These are phyloP conservation scores for Austroboletus festivus DNA, from an alignment of 768 basidiomycete genomes.

Conservation along the genomic window DNA sequence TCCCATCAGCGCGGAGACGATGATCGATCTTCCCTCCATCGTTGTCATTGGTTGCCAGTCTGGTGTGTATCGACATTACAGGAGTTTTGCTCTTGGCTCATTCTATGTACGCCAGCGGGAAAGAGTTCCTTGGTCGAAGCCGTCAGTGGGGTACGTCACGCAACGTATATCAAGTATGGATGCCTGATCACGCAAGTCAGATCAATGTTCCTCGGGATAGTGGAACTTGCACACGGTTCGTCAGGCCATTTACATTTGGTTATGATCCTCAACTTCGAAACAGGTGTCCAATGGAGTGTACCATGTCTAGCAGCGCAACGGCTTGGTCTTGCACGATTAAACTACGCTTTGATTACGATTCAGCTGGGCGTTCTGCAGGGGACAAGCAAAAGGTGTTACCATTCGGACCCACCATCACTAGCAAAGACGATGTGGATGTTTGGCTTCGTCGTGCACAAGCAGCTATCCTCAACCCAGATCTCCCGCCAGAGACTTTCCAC, in stretches of 20 bases:
- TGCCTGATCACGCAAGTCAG: slow-evolving; percentile 27
- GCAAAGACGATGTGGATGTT: slow-evolving; percentile 36
- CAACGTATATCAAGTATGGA: background rate
- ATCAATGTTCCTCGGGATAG: slow-evolving; percentile 60
- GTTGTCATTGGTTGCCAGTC: slow-evolving; percentile 58
- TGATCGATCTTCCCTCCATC: slow-evolving; percentile 48
- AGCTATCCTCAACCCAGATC: slow-evolving; percentile 38
- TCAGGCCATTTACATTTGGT: background rate
- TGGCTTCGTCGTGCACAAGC: slow-evolving; percentile 45
- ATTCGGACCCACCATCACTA: slow-evolving; percentile 33
- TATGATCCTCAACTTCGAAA: background rate
- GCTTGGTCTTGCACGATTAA: slow-evolving; percentile 46
- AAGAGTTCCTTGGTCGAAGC: slow-evolving; percentile 62
- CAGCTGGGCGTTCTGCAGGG: slow-evolving; percentile 22
- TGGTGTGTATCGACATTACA: slow-evolving; percentile 30
- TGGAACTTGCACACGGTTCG: slow-evolving; percentile 56
- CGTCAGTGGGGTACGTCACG: slow-evolving; percentile 45
- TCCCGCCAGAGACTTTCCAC: slow-evolving; percentile 17
- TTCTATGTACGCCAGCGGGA: slow-evolving; percentile 38
- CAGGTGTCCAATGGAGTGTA: slow-evolving; percentile 55
- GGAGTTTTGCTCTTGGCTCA: background rate
- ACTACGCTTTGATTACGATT: slow-evolving; percentile 36
- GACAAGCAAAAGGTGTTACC: slow-evolving; percentile 3
- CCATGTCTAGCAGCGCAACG: slow-evolving; percentile 38
- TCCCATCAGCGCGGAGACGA: slow-evolving; percentile 32